phyloP scores from a whole-genome alignment of 768 basidiomycete species.

The Roridomyces roridus region DNA sequence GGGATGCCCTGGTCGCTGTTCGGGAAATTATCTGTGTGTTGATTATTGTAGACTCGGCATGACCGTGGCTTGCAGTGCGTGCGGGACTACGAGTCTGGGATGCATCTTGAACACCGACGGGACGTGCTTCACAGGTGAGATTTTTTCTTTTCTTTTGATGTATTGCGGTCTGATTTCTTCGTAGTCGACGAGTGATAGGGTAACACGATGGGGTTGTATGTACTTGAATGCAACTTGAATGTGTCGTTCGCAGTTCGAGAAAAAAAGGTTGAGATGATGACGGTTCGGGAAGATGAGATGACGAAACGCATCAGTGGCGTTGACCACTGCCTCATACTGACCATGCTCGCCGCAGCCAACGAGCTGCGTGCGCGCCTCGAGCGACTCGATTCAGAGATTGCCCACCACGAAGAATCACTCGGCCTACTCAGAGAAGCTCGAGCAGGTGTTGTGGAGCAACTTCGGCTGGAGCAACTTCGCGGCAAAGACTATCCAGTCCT shows the following conservation, averaged over 20 bases:
- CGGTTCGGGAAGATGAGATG: too few relatives aligned
- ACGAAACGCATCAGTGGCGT: too few relatives aligned
- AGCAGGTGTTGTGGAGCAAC: background rate
- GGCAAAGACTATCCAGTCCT: background rate
- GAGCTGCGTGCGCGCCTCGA: slow-evolving; percentile 2
- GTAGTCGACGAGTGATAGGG: too few relatives aligned
- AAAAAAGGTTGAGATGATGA: too few relatives aligned
- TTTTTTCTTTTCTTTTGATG: too few relatives aligned
- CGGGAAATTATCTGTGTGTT: background rate
- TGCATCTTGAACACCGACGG: slow-evolving; percentile 10
- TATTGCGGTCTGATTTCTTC: too few relatives aligned
- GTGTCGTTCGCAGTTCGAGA: too few relatives aligned
- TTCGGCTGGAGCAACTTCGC: background rate
- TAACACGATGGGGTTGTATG: too few relatives aligned
- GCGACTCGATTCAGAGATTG: slow-evolving; percentile 3
- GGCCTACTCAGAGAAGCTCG: background rate
- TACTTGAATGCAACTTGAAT: too few relatives aligned
- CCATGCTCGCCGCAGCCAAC: background rate
- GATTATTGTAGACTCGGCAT: slow-evolving; percentile 7
- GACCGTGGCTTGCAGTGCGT: background rate
- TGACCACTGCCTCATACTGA: background rate
- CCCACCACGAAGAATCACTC: background rate
- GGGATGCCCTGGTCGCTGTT: slow-evolving; percentile 13
- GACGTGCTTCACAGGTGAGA: slow-evolving; percentile 11
- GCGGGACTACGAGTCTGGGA: background rate